phyloP scores from a whole-genome alignment of 495 filamentous ascomycete genomes.

The Neurospora intermedia region DNA sequence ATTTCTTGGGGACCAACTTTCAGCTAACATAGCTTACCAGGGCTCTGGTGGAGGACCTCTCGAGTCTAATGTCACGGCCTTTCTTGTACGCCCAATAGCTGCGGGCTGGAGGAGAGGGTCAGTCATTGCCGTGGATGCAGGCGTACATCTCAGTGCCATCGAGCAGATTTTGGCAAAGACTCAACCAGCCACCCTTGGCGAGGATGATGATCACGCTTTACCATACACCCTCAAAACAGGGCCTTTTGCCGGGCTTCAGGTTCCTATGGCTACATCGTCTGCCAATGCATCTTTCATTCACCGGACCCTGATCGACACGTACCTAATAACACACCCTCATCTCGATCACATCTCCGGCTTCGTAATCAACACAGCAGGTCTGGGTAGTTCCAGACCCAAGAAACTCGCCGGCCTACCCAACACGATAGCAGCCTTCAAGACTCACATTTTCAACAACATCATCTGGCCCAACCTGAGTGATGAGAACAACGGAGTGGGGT shows the following conservation, averaged over 20 bases:
- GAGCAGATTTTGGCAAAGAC: conserved; percentile 51
- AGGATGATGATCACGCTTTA: conserved; percentile 17
- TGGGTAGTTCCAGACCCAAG: conserved; percentile 67
- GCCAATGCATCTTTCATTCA: conserved; percentile 76
- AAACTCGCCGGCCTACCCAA: conserved; percentile 72
- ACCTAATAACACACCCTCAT: conserved; percentile 89
- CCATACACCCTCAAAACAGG: conserved; percentile 30
- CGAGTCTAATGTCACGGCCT: conserved; percentile 80
- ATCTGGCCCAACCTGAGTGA: conserved; percentile 98
- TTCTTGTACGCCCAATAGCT: conserved; percentile 74
- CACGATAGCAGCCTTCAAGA: conserved; percentile 80
- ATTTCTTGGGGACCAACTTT: too few relatives aligned
- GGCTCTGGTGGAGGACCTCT: conserved; percentile 83
- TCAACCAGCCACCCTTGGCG: conserved; percentile 35
- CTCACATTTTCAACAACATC: conserved; percentile 91
- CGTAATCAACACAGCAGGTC: conserved; percentile 80
- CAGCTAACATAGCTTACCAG: conserved; percentile 37
- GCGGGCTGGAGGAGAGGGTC: conserved; percentile 70
- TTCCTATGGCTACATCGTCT: conserved; percentile 48
- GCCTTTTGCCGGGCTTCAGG: conserved; percentile 66
- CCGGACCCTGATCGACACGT: conserved; percentile 68
- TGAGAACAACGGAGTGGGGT: conserved; percentile 86
- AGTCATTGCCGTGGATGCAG: conserved; percentile 82
- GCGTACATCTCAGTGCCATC: conserved; percentile 79
- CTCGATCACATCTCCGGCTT: conserved; percentile 87